These are phyloP conservation scores for Fragaria iinumae DNA, from an alignment of 306 rosid species.

Conservation along the genomic window DNA sequence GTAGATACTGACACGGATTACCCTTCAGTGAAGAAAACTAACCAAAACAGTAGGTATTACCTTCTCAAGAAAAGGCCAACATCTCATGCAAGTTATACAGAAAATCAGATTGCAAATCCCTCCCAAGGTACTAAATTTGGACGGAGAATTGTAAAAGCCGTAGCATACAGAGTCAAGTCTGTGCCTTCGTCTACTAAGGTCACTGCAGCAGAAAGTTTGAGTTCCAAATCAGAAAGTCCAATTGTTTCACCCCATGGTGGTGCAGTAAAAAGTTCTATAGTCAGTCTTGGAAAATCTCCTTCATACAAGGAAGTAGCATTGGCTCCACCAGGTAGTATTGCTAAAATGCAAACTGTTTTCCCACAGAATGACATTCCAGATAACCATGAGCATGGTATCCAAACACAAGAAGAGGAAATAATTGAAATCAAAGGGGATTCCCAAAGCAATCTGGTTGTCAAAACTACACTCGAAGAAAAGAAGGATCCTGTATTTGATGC, in stretches of 20 bases:
- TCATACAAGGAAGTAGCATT: conserved; percentile 98
- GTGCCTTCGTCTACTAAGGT: conserved; percentile 50
- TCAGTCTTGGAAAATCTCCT: conserved; percentile 90
- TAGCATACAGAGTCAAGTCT: conserved; percentile 89
- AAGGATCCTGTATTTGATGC: conserved; percentile 35
- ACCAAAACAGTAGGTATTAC: conserved; percentile 63
- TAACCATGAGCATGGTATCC: conserved; percentile 36
- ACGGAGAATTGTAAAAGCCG: conserved; percentile 66
- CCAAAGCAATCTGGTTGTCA: conserved; percentile 35
- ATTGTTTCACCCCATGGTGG: conserved; percentile 39
- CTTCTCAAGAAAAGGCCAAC: conserved; percentile 69
- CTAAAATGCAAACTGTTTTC: conserved; percentile 59
- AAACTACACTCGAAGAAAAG: conserved; percentile 40
- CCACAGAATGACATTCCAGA: conserved; percentile 46
- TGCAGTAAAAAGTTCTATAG: conserved; percentile 52
- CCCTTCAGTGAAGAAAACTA: conserved; percentile 45
- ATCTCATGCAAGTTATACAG: conserved; percentile 65
- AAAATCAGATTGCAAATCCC: conserved; percentile 51
- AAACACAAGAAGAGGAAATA: conserved; percentile 41
- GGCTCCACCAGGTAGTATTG: conserved; percentile 94
- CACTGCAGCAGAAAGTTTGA: conserved; percentile 32
- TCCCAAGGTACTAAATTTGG: conserved; percentile 82
- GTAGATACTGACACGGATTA: conserved; percentile 50
- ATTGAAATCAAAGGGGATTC: conserved; percentile 39
- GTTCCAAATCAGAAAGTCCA: conserved; percentile 48